A percentile compares a stretch with the other conserved stretches of the same genome.
Conservation (phyloP, 78 protist species). For the slime mould (Dictyostelium discoideum) region dicty_2.7 NC_007091.3:2371501-2372000, state of each 20-base stretch:
- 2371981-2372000: not conserved
- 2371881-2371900: not conserved
- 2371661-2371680: not conserved
- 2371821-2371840: not conserved
- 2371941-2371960: not conserved
- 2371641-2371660: not conserved
- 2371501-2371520: not conserved
- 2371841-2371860: constrained; percentile 2
- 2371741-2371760: not conserved
- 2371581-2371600: not conserved
- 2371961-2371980: not conserved
- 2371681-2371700: not conserved
- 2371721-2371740: not conserved
- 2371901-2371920: not conserved
- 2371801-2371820: not conserved
- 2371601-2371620: not conserved
- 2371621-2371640: not conserved
- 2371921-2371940: not conserved
- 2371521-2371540: not conserved
- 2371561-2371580: not conserved
- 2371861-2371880: not conserved
- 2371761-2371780: not conserved
- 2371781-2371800: not conserved
- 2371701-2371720: not conserved
- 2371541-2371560: not conserved